A percentile compares a stretch with the other conserved stretches of the same genome.
Conservation (phyloP, 2,329 filamentous ascomycete genomes). For the Cephalotrichum gorgonifer region DNA sequence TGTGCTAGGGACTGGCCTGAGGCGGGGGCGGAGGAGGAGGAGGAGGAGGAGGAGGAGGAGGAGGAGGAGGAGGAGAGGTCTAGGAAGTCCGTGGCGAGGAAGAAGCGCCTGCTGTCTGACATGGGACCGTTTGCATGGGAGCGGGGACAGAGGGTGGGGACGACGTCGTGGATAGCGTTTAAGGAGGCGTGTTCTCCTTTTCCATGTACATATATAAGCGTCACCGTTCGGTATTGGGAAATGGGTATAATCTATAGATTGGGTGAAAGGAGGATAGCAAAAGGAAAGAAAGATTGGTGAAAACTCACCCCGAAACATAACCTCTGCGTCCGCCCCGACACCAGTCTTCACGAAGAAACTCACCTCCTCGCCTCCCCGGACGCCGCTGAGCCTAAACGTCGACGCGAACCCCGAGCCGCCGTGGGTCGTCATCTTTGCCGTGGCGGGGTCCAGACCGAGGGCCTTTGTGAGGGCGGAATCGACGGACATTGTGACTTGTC, state of each 20-base stretch:
- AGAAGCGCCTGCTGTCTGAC: constrained; percentile 40
- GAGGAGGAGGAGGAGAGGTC: constrained; percentile 35
- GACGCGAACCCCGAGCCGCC: constrained; percentile 60
- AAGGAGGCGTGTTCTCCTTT: constrained; percentile 73
- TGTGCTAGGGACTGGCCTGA: constrained; percentile 53
- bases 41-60: constrained; percentile 7
- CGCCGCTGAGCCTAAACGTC: constrained; percentile 46
- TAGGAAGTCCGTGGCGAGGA: constrained; percentile 71
- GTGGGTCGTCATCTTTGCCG: constrained; percentile 45
- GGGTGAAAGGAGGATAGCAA: too few relatives aligned
- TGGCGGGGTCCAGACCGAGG: constrained; percentile 44
- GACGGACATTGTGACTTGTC: constrained; percentile 31
- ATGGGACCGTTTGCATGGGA: constrained; percentile 62
- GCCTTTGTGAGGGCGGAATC: constrained; percentile 54
- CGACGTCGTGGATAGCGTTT: constrained; percentile 63
- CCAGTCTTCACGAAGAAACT: constrained; percentile 67
- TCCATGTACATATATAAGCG: constrained; percentile 17
- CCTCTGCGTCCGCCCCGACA: constrained; percentile 42
- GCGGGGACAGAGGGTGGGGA: constrained; percentile 66
- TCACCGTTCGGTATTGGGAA: background rate
- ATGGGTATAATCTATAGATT: background rate
- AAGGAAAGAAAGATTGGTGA: background rate
- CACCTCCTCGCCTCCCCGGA: constrained; percentile 35
- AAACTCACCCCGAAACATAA: constrained; percentile 57
- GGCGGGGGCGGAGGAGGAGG: constrained; percentile 26